phyloP scores from a whole-genome alignment of 2,329 filamentous ascomycete species.

The Cladophialophora yegresii region DNA sequence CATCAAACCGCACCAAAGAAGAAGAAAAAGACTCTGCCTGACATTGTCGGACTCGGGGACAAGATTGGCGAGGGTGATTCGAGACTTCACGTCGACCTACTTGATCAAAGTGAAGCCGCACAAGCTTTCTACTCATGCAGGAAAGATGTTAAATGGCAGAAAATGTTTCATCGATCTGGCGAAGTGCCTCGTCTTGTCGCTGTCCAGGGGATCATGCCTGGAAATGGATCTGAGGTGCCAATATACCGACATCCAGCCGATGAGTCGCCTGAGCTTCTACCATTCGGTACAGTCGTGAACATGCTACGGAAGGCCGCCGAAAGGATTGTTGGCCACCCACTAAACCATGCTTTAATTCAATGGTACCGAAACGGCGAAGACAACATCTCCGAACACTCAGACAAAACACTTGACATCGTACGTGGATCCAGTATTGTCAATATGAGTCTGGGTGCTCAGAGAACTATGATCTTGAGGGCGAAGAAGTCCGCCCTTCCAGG shows the following conservation, averaged over 20 bases:
- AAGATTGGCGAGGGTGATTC: slow-evolving; percentile 80
- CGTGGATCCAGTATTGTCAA: slow-evolving; percentile 83
- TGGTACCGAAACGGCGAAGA: slow-evolving; percentile 86
- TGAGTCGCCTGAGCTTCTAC: slow-evolving; percentile 73
- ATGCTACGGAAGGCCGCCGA: slow-evolving; percentile 70
- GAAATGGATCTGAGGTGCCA: slow-evolving; percentile 70
- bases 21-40: slow-evolving; percentile 21
- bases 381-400: slow-evolving; percentile 93
- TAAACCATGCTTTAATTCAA: slow-evolving; percentile 94
- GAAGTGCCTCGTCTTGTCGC: slow-evolving; percentile 89
- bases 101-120: slow-evolving; percentile 65
- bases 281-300: slow-evolving; percentile 73
- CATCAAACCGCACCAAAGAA: slow-evolving; percentile 9
- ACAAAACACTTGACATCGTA: slow-evolving; percentile 92
- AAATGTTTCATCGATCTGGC: slow-evolving; percentile 88
- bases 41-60: slow-evolving; percentile 48
- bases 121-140: slow-evolving; percentile 40
- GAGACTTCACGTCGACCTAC: slow-evolving; percentile 68
- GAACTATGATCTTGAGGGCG: slow-evolving; percentile 85
- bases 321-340: slow-evolving; percentile 68
- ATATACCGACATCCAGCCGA: slow-evolving; percentile 96
- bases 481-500: slow-evolving; percentile 60
- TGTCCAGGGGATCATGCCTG: slow-evolving; percentile 72
- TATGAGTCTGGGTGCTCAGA: slow-evolving; percentile 85
- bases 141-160: slow-evolving; percentile 78